phyloP scores from a whole-genome alignment of 306 rosid species.

The Mucuna pruriens region DNA sequence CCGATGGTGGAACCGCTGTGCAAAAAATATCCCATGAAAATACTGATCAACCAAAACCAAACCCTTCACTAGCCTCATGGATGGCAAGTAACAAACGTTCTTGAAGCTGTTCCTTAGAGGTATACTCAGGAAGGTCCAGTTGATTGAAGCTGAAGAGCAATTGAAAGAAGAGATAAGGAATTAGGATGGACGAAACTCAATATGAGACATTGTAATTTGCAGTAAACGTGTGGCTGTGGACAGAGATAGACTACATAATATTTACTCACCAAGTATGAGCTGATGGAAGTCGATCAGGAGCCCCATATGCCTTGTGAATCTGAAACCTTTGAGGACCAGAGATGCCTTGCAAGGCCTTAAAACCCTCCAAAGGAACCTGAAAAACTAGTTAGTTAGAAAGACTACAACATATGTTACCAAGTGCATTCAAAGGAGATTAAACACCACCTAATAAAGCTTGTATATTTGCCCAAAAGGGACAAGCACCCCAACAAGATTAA shows the following conservation, averaged over 20 bases:
- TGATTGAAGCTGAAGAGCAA: constrained; percentile 84
- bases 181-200: constrained; percentile 33
- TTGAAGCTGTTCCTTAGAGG: constrained; percentile 91
- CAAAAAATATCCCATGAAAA: constrained; percentile 28
- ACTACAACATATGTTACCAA: constrained; percentile 27
- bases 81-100: constrained; percentile 96
- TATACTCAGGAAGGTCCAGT: constrained; percentile 96
- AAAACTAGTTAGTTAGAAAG: constrained; percentile 35
- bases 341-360: constrained; percentile 97
- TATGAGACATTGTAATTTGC: neutral
- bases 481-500: neutral
- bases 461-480: neutral
- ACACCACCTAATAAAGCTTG: neutral
- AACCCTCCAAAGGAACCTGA: constrained; percentile 99
- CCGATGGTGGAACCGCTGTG: constrained; percentile 45
- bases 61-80: constrained; percentile 98
- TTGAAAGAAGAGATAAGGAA: neutral
- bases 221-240: neutral
- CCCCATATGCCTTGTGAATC: constrained; percentile 98
- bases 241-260: neutral
- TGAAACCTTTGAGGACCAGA: constrained; percentile 99
- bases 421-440: constrained; percentile 11
- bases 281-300: constrained; percentile 95
- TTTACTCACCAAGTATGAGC: constrained; percentile 95
- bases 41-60: constrained; percentile 79